Evolutionary conservation across 1,139 yeast species (phyloP).

Genomic region (Kodamaea fungicola): DNA sequence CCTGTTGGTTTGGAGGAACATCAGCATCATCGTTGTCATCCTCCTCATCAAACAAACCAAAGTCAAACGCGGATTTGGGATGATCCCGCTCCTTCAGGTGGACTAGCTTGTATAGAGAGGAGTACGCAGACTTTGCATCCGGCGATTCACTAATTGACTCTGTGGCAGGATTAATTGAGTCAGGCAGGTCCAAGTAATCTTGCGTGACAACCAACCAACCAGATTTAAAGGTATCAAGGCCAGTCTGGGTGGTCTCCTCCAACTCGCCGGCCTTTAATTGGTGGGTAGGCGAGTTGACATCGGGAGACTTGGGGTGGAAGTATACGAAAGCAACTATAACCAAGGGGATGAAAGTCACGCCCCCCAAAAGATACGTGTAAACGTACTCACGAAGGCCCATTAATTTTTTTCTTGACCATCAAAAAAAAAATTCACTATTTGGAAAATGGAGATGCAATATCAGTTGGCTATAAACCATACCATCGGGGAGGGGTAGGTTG

Average conservation of each 20-base stretch:
- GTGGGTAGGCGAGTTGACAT: slow-evolving; percentile 21
- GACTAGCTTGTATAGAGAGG: slow-evolving; percentile 57
- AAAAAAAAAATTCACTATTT: too few relatives aligned
- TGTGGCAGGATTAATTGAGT: slow-evolving; percentile 32
- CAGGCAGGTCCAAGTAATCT: slow-evolving; percentile 56
- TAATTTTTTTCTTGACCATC: neutral
- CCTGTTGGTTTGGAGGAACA: slow-evolving; percentile 7
- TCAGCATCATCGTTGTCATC: slow-evolving; percentile 9
- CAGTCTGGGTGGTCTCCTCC: slow-evolving; percentile 56
- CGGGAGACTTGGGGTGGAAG: slow-evolving; percentile 26
- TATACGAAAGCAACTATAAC: slow-evolving; percentile 34
- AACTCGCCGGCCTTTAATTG: slow-evolving; percentile 56
- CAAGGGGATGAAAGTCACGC: slow-evolving; percentile 72
- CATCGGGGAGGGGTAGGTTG: too few relatives aligned
- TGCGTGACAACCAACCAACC: slow-evolving; percentile 87
- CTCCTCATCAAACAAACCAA: slow-evolving; percentile 8
- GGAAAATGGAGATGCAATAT: too few relatives aligned
- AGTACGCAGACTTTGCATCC: slow-evolving; percentile 53
- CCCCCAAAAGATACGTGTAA: slow-evolving; percentile 56
- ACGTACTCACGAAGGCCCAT: slow-evolving; percentile 22
- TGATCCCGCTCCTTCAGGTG: slow-evolving; percentile 26
- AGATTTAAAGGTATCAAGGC: slow-evolving; percentile 60
- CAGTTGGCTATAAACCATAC: too few relatives aligned
- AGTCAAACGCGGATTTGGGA: slow-evolving; percentile 12
- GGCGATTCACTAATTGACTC: slow-evolving; percentile 36